phyloP scores from a whole-genome alignment of 805 yeast genomes.

The Cyberlindnera sargentensis region DNA sequence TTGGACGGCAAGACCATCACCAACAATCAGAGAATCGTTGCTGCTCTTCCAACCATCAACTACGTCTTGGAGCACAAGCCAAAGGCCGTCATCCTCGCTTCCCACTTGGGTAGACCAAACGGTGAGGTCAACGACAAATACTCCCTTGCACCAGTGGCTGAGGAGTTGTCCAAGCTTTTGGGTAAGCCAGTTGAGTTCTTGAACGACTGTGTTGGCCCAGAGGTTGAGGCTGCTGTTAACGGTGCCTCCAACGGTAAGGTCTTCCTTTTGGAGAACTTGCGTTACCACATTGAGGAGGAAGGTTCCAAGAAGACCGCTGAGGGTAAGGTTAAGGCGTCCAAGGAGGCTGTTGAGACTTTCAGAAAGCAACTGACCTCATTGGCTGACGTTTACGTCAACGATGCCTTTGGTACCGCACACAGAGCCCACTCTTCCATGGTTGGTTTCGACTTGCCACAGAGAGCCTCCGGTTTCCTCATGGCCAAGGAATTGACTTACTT shows the following conservation, averaged over 20 bases:
- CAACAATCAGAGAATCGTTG: slow-evolving; percentile 99
- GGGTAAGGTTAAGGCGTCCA: slow-evolving; percentile 86
- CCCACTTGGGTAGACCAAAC: slow-evolving; percentile 99
- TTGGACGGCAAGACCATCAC: slow-evolving; percentile 95
- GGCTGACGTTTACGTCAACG: slow-evolving; percentile 96
- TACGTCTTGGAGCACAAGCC: slow-evolving; percentile 91
- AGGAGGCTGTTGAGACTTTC: slow-evolving; percentile 78
- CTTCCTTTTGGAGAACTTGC: slow-evolving; percentile 90
- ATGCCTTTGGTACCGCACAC: slow-evolving; percentile 99
- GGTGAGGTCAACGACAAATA: slow-evolving; percentile 83
- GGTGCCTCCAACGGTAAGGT: slow-evolving; percentile 73
- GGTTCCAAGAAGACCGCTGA: slow-evolving; percentile 91
- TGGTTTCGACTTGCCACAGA: slow-evolving; percentile 90
- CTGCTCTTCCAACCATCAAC: slow-evolving; percentile 97
- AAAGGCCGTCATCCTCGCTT: slow-evolving; percentile 85
- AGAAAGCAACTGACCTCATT: slow-evolving; percentile 83
- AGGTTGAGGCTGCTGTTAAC: slow-evolving; percentile 76
- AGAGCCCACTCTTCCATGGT: slow-evolving; percentile 99
- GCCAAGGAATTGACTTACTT: slow-evolving; percentile 95
- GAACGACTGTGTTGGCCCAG: slow-evolving; percentile 86
- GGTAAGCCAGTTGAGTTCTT: slow-evolving; percentile 73
- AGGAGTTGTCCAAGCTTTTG: slow-evolving; percentile 76
- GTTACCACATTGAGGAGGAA: slow-evolving; percentile 98
- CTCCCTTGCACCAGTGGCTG: slow-evolving; percentile 90
- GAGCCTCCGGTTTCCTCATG: slow-evolving; percentile 98